Percentiles rank a stretch among this genome's conserved stretches.
These are phyloP conservation scores for Rhodotorula sp. DNA, from an alignment of 1,284 basidiomycete species.

Conservation along the genomic window DNA sequence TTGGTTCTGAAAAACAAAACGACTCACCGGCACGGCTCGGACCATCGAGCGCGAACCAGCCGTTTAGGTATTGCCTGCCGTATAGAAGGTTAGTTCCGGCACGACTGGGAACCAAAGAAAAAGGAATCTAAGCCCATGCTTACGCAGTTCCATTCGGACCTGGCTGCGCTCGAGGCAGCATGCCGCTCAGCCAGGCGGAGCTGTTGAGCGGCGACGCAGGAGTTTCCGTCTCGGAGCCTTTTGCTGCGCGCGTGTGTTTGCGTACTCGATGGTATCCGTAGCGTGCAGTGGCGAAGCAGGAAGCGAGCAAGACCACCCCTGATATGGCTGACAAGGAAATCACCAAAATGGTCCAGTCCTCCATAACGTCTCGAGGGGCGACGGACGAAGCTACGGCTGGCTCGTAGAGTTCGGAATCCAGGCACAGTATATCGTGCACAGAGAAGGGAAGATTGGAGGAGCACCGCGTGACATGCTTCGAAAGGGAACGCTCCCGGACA, in stretches of 20 bases:
- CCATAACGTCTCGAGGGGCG: background rate
- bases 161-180: slow-evolving; percentile 14
- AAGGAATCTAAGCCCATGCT: background rate
- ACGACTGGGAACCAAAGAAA: background rate
- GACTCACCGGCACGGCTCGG: slow-evolving; percentile 2
- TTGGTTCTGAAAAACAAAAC: background rate
- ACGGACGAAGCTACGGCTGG: background rate
- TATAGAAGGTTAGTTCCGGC: background rate
- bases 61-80: slow-evolving; percentile 24
- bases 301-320: slow-evolving; percentile 16
- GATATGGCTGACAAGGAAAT: slow-evolving; percentile 28
- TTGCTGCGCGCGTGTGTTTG: slow-evolving; percentile 4
- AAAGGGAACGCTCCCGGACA: too few species aligned
- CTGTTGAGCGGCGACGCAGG: background rate
- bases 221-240: slow-evolving; percentile 17
- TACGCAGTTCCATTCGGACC: slow-evolving; percentile 30
- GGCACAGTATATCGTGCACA: too few species aligned
- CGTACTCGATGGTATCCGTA: slow-evolving; percentile 16
- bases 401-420: too few species aligned
- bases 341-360: background rate
- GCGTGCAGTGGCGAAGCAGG: slow-evolving; percentile 33
- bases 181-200: slow-evolving; percentile 11
- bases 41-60: slow-evolving; percentile 34
- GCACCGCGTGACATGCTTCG: too few species aligned
- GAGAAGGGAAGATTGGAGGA: too few species aligned